Evolutionary conservation across 345 rosid species (phyloP).

Genomic region (Acer negundo): DNA sequence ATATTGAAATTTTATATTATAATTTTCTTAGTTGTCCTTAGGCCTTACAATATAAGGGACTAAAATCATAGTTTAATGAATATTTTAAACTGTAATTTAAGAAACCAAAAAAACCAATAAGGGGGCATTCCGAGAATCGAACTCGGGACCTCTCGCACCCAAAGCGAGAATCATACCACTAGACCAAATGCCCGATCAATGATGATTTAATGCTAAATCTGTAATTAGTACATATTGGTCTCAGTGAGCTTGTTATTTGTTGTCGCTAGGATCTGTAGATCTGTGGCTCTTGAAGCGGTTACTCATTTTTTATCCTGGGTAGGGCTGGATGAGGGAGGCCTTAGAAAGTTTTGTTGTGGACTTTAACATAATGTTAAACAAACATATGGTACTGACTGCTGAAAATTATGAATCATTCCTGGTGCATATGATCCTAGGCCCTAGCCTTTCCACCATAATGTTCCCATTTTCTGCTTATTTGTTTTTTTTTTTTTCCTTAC

Average conservation of each 20-base stretch:
- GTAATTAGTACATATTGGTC: background rate
- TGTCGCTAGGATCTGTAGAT: background rate
- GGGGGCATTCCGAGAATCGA: slow-evolving; percentile 73
- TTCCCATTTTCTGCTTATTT: background rate
- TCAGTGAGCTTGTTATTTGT: background rate
- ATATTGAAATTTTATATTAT: background rate
- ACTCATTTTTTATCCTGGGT: background rate
- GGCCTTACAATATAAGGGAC: background rate
- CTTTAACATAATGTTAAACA: background rate
- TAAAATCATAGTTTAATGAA: too few species aligned
- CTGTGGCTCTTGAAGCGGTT: background rate
- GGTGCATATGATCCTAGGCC: background rate
- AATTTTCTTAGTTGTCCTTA: background rate
- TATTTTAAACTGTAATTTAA: background rate
- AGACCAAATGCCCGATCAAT: slow-evolving; percentile 64
- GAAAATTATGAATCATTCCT: background rate
- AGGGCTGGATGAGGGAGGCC: background rate
- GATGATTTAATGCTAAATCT: background rate
- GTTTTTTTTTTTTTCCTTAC: too few species aligned
- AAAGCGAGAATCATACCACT: slow-evolving; percentile 88
- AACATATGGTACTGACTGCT: background rate
- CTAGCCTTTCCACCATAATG: background rate
- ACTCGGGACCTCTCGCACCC: slow-evolving; percentile 89
- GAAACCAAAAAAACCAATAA: background rate
- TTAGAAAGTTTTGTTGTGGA: background rate